A percentile compares a stretch with the other conserved stretches of the same genome.
These are phyloP conservation scores for Trichothecium roseum DNA, from an alignment of 2,329 filamentous ascomycete species.

Conservation along the genomic window DNA sequence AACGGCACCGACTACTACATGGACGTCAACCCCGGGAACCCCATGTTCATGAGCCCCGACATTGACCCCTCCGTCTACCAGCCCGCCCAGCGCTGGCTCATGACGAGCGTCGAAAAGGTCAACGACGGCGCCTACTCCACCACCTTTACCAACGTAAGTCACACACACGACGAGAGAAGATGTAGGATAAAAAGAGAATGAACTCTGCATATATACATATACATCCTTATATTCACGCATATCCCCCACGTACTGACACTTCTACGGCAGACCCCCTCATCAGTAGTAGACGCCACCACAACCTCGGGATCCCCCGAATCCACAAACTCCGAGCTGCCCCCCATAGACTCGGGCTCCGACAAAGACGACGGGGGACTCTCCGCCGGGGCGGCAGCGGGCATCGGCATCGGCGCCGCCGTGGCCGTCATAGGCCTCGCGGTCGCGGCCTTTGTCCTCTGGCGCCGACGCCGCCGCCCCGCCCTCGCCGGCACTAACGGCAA, in stretches of 20 bases:
- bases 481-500: neutral
- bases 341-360: constrained; percentile 1
- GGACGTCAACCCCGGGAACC: constrained; percentile 19
- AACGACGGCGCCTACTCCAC: constrained; percentile 22
- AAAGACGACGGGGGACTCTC: constrained; percentile 11
- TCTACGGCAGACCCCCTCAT: neutral
- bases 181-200: neutral
- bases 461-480: constrained; percentile 7
- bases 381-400: constrained; percentile 17
- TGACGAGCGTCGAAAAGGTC: constrained; percentile 17
- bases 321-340: constrained; percentile 1
- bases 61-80: constrained; percentile 12
- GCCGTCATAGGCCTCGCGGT: constrained; percentile 13
- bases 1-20: constrained; percentile 21
- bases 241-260: too few relatives aligned
- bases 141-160: constrained; percentile 16
- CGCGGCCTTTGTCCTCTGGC: constrained; percentile 16
- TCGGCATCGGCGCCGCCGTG: constrained; percentile 17
- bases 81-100: constrained; percentile 21
- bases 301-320: constrained; percentile 1
- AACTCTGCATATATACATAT: neutral
- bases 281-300: constrained; percentile 1
- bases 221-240: neutral
- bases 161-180: too few relatives aligned
- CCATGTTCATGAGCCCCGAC: constrained; percentile 19